Base-by-base conservation (phyloP, 2,329 filamentous ascomycete genomes). In the Chrysoporthe puriensis region DNA sequence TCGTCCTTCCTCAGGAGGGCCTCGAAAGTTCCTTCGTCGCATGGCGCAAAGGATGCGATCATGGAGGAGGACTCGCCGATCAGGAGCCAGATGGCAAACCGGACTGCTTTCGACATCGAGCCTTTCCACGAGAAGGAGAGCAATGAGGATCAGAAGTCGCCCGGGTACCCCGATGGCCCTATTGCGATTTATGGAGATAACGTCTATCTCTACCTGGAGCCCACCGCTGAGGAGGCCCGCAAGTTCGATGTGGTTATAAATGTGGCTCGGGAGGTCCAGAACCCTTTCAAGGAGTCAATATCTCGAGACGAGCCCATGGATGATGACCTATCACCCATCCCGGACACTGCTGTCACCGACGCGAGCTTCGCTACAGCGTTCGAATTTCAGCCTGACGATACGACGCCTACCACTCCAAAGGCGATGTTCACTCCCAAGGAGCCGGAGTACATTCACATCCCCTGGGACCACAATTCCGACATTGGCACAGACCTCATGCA, bases 381-480 rank as follows among this genome's bases (percentile, higher is more conserved):
- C 70, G 88, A 90, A 71, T 86, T 83, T 66, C 83, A 83, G 62
- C 79, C 79, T 3, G 74, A 77, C 21, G 79, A 82, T 1, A 73
- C 73, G 50, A 86, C 85, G 1, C 86, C 87, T 5, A 88, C 86
- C 0, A 87, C 86, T 0, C 86, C 88, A 3, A 88, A 86, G 75
- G 84, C 86, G 14, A 79, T 78, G 5, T 76, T 80, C 57, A 72
- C 77, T 1, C 77, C 77, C 48, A 85, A 82, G 62, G 80, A 86
- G 58, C 92, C 92, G 0, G 92, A 96, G 76, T 96, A 96, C 73
- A 92, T 96, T 18, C 92, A 96, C 76, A 90, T 96, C 73, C 90
- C 88, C 1, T 96, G 92, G 92, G 92, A 96, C 70, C 92, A 96
- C 79, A 94, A 95, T 78, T 95, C 92, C 0, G 91, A 96, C 69